Base-by-base conservation (phyloP, 1,139 yeast species). In the Yamadazyma buinensis region DNA sequence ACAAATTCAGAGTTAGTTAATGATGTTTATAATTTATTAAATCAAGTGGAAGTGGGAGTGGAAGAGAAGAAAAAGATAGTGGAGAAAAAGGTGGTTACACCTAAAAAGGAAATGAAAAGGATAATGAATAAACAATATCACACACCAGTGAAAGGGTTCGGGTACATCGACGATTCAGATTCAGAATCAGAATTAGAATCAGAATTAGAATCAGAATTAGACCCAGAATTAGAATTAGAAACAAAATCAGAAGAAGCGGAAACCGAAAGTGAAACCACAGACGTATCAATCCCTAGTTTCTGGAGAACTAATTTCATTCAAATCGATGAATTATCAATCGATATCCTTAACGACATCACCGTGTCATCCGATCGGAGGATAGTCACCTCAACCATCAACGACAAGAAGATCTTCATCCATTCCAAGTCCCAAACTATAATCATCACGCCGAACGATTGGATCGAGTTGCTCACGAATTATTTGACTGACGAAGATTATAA, bases 21-120 rank as follows among this genome's bases (percentile, higher is more conserved):
- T 6, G n/a, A 19, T 11, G 21, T 25, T 15, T 32, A 32, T 23
- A 28, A 19, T 12, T 26, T 25, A 15, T 26, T 29, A 20, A 11
- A 15, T n/a, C n/a, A n/a, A n/a, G n/a, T n/a, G n/a, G n/a, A n/a
- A n/a, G n/a, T n/a, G n/a, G n/a, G n/a, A n/a, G n/a, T n/a, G n/a
- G n/a, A n/a, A n/a, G n/a, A n/a, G 61, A 52, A 7, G 44, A 44
- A 7, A 51, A 45, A 9, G 47, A 33, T 8, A 41, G 26, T 22
- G n/a, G n/a, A n/a, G n/a, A n/a, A n/a, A n/a, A n/a, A n/a, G n/a
- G n/a, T n/a, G n/a, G n/a, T n/a, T n/a, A n/a, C n/a, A n/a, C n/a
- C n/a, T n/a, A n/a, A n/a, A n/a, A n/a, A n/a, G n/a, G n/a, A n/a
- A n/a, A n/a, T n/a, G n/a, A n/a, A n/a, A n/a, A n/a, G n/a, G n/a